Evolutionary conservation across 164 flowering plant genomes (phyloP), one percentile per base, ranked within the genome.

Genomic region (Piper longum): DNA sequence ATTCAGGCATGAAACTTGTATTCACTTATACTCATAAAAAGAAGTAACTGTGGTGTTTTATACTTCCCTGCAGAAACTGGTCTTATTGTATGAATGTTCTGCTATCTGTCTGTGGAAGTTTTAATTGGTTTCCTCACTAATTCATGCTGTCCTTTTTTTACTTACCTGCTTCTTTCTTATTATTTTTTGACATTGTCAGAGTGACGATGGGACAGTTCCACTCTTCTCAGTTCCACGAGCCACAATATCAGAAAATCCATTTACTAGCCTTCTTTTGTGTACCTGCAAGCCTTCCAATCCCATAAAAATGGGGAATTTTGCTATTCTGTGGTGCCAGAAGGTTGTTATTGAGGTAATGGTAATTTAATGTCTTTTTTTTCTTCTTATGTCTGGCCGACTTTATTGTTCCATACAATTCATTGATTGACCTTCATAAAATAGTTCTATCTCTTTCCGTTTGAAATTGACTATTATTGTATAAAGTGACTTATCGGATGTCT

Each of bases 221-320:
- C 65, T 81, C 6, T 83, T 83, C 75, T 93, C 96, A 56, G 69
- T 83, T 72, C 97, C 98, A 68, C 89, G 89, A 64, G 73, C 79
- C 72, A 67, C 68, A 62, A 88, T 93, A 57, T 90, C 90, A 55
- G 90, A 82, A 81, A 93, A 93, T 77, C 97, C 95, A 45, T 93
- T 66, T 72, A 86, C 98, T 63, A 93, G 97, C 79, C 77, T 93
- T 43, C 90, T 93, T 41, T 67, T 89, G 7, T 84, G 87, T 71
- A 83, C 97, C 66, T 79, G 69, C 70, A 43, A 62, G 40, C 81
- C 88, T 63, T 69, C 86, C 66, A 68, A 51, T 63, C 17, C 54
- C 17, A 54, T 66, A 48, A 67, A 41, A 7, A 64, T 65, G 59
- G 74, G 69, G 59, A 71, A 66, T 59, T 78, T 75, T 66, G 77